These are phyloP conservation scores for Hanseniaspora uvarum DNA, from an alignment of 1,139 yeast genomes.

Conservation along the genomic window DNA sequence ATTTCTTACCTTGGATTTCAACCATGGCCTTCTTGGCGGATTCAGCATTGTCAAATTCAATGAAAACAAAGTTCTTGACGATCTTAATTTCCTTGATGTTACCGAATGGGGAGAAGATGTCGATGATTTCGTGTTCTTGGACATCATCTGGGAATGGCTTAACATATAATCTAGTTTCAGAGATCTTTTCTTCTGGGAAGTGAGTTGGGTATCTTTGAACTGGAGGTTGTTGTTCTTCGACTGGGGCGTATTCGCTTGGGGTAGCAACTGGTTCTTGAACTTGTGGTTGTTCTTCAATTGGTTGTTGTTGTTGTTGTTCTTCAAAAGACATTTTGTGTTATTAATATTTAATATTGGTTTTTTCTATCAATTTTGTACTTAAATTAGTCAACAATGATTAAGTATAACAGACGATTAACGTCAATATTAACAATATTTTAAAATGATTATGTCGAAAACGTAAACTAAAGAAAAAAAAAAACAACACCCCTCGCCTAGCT, in stretches of 20 bases:
- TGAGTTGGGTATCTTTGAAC: slow-evolving; percentile 21
- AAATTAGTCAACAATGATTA: too few species aligned
- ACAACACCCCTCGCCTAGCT: too few species aligned
- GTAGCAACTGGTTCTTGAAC: slow-evolving; percentile 15
- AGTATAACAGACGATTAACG: too few species aligned
- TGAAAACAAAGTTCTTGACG: slow-evolving; percentile 68
- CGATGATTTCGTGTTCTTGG: slow-evolving; percentile 50
- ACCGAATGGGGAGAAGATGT: slow-evolving; percentile 55
- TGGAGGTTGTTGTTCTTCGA: slow-evolving; percentile 19
- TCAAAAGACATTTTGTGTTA: slow-evolving; percentile 16
- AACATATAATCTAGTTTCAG: slow-evolving; percentile 43
- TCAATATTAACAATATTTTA: too few species aligned
- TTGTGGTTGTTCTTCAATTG: slow-evolving; percentile 15
- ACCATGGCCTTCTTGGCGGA: slow-evolving; percentile 58
- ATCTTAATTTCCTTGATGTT: slow-evolving; percentile 57
- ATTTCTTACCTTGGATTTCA: slow-evolving; percentile 45
- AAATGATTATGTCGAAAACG: too few species aligned
- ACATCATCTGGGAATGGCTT: slow-evolving; percentile 44
- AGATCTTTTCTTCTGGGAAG: slow-evolving; percentile 32
- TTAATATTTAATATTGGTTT: not conserved
- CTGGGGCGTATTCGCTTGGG: slow-evolving; percentile 20
- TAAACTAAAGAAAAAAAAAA: too few species aligned
- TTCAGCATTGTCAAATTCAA: slow-evolving; percentile 57
- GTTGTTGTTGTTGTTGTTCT: slow-evolving; percentile 18
- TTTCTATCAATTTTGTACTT: not conserved